phyloP scores from a whole-genome alignment of 176 grass and related monocot genomes.

The Chrysopogon serrulatus region DNA sequence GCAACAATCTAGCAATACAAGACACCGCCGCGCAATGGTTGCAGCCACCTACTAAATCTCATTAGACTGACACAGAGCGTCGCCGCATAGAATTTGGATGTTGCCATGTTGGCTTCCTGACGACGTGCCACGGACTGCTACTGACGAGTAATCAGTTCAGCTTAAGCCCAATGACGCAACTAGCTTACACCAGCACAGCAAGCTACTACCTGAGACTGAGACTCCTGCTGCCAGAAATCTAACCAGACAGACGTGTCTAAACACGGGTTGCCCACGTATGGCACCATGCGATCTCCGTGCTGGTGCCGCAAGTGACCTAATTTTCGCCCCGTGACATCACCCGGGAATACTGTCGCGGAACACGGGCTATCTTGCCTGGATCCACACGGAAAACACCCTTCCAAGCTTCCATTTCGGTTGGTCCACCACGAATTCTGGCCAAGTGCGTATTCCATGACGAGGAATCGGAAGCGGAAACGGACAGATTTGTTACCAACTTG shows the following conservation, averaged over 20 bases:
- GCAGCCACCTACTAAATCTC: neutral
- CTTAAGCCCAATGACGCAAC: neutral
- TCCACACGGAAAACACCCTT: conserved; percentile 7
- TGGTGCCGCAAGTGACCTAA: conserved; percentile 14
- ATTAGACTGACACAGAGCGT: neutral
- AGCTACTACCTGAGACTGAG: neutral
- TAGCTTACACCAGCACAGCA: neutral
- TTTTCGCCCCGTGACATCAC: neutral
- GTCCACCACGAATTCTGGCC: conserved; percentile 32
- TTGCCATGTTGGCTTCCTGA: neutral
- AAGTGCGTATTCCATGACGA: conserved; percentile 3
- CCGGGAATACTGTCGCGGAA: conserved; percentile 1
- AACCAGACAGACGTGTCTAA: neutral
- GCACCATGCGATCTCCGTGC: conserved; percentile 20
- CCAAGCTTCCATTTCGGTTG: conserved; percentile 34
- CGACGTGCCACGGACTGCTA: neutral
- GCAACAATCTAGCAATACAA: neutral
- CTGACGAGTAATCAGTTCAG: neutral
- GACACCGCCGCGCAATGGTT: neutral
- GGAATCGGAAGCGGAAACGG: neutral
- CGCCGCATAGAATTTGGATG: neutral
- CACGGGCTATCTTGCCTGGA: neutral
- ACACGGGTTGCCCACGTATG: neutral
- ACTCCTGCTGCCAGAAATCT: neutral
- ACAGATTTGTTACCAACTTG: conserved; percentile 24